Evolutionary conservation across 345 rosid genomes (phyloP).

Genomic region (Sapria himalayana): DNA sequence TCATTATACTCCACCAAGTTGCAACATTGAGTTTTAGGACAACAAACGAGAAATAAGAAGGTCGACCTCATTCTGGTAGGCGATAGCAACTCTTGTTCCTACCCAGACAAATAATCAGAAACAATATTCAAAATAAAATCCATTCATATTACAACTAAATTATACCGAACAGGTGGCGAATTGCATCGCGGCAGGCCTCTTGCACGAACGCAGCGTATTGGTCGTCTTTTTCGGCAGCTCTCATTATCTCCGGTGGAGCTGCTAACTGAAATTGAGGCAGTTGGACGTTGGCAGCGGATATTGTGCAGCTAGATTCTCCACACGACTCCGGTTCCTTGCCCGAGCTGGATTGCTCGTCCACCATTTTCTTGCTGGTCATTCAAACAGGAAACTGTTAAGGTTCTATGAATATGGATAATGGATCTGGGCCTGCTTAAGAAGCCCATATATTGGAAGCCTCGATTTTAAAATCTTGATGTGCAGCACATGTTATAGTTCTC

Average conservation of each 20-base stretch:
- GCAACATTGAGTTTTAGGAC: not conserved
- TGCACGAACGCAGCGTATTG: constrained; percentile 80
- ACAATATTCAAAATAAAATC: not conserved
- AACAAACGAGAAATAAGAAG: not conserved
- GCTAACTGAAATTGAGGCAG: constrained; percentile 40
- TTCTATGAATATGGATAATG: too few species aligned
- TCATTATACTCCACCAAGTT: not conserved
- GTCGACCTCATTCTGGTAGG: constrained; percentile 83
- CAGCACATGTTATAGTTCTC: too few species aligned
- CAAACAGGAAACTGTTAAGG: too few species aligned
- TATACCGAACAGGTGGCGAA: constrained; percentile 65
- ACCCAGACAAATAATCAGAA: not conserved
- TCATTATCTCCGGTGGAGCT: constrained; percentile 87
- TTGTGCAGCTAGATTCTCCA: constrained; percentile 7
- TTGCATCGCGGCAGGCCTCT: constrained; percentile 89
- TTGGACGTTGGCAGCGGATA: constrained; percentile 8
- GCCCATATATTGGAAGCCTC: too few species aligned
- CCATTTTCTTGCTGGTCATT: too few species aligned
- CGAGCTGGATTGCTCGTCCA: constrained; percentile 10
- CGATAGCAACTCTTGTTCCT: constrained; percentile 71
- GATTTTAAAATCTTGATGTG: too few species aligned
- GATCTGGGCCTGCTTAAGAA: too few species aligned
- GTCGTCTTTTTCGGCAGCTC: constrained; percentile 96
- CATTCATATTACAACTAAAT: not conserved
- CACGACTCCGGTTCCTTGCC: constrained; percentile 13